Base-by-base conservation (phyloP, 768 basidiomycete genomes). In the Xerocomellus dryophilus region DNA sequence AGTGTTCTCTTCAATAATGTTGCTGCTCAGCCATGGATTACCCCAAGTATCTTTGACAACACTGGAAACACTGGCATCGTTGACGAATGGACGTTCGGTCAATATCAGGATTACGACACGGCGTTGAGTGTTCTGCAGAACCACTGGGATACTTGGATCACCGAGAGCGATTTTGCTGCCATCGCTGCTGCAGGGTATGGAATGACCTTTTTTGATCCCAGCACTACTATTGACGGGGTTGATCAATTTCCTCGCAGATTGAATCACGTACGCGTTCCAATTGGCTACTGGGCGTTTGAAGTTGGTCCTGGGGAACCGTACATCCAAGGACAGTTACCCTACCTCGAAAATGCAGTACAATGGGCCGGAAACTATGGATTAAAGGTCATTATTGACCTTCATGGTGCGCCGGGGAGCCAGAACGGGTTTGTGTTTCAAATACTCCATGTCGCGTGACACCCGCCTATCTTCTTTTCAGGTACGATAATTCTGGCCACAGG, bases 201-300 rank as follows among this genome's bases (percentile, higher is more conserved):
- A 18, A 50, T 51, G 21, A 25, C 12, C 34, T 48, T 27, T 32
- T 17, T 25, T 25, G 23, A 12, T 48, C 31, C 6, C 6, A 3
- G 2, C 23, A 6, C 43, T 29, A 31, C n/a, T 49, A 27, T 39
- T 51, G 25, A 50, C 51, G 35, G 47, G 43, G 50, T 57, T 54
- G 36, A 38, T 43, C 56, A 23, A 47, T 50, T 46, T 43, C 20
- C 27, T 43, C 41, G n/a, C 63, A 88, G 89, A 15, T 74, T 92
- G 49, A 93, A 91, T 64, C 89, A 91, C 68, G 86, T 93, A 51
- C 83, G 90, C 43, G 64, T 93, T 35, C 90, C 91, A 14, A 89
- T 95, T 41, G 93, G 92, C 12, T 96, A 90, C 69, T 95, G 90
- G 90, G 91, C 88, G 2, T 92, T 86, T 62, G 90, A 94, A 53